Percentiles rank a stretch among this genome's conserved stretches.
phyloP scores from a whole-genome alignment of 495 filamentous ascomycete genomes.

The Astrocystis sublimbata region DNA sequence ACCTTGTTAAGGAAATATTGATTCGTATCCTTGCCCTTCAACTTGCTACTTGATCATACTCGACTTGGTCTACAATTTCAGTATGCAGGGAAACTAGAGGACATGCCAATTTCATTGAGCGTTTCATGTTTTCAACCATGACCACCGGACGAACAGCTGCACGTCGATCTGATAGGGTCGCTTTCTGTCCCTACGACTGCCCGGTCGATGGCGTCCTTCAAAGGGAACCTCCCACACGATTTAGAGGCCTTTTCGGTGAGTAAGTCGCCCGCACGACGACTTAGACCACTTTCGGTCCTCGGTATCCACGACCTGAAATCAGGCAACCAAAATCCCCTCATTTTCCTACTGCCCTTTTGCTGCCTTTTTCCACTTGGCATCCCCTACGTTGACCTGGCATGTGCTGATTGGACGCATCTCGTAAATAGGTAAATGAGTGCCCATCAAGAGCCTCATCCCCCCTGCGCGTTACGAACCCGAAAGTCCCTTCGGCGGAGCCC shows the following conservation, averaged over 20 bases:
- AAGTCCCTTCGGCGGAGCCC: background rate
- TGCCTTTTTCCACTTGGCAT: slow-evolving; percentile 1
- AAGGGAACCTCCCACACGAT: background rate
- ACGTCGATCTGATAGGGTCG: background rate
- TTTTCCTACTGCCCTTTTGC: background rate
- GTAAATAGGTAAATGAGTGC: background rate
- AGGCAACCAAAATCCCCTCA: slow-evolving; percentile 1
- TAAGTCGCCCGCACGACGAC: no score
- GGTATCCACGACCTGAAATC: background rate
- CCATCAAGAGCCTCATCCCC: background rate
- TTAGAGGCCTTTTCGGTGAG: background rate
- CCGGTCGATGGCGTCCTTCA: background rate
- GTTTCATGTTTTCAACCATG: background rate
- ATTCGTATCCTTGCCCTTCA: background rate
- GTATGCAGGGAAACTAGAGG: background rate
- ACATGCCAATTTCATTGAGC: background rate
- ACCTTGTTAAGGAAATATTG: no score
- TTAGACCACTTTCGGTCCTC: no score
- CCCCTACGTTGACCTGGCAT: background rate
- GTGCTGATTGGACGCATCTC: background rate
- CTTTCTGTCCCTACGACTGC: background rate
- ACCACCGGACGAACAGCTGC: background rate
- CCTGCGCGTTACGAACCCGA: background rate
- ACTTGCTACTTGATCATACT: background rate
- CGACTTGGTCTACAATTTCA: background rate